phyloP scores from a whole-genome alignment of 148 eudicot genomes.

The Fagopyrum tataricum region DNA sequence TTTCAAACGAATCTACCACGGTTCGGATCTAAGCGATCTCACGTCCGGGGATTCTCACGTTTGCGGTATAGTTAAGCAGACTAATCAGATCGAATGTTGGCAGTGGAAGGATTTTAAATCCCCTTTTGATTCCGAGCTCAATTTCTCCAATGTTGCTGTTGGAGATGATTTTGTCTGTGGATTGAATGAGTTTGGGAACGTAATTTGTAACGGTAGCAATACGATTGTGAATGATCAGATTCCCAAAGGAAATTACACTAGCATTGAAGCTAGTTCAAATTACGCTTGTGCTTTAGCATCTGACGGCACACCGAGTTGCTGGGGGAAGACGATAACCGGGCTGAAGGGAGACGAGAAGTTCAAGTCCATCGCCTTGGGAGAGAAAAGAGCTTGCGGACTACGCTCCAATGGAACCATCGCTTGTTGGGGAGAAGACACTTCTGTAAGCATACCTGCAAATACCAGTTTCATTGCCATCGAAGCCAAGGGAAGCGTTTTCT shows the following conservation, averaged over 20 bases:
- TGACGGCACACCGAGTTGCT: constrained; percentile 42
- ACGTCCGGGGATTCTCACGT: constrained; percentile 46
- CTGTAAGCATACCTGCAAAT: constrained; percentile 32
- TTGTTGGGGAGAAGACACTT: constrained; percentile 61
- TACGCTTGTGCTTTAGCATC: constrained; percentile 48
- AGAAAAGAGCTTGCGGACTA: constrained; percentile 45
- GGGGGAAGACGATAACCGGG: constrained; percentile 42
- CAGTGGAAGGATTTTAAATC: constrained; percentile 32
- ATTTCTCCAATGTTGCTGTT: constrained; percentile 40
- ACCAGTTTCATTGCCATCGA: constrained; percentile 36
- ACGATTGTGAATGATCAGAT: constrained; percentile 17
- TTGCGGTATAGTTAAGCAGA: constrained; percentile 45
- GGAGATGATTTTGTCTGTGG: constrained; percentile 71
- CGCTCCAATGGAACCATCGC: constrained; percentile 43
- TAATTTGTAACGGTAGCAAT: constrained; percentile 33
- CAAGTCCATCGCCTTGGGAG: constrained; percentile 57
- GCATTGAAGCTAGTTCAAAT: constrained; percentile 38
- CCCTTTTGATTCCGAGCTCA: neutral
- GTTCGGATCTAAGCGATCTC: constrained; percentile 42
- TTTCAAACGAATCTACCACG: constrained; percentile 45
- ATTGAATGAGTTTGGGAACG: constrained; percentile 25
- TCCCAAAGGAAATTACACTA: constrained; percentile 39
- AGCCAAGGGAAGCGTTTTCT: constrained; percentile 43
- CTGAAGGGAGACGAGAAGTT: constrained; percentile 34
- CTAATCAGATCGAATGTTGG: constrained; percentile 53